Conservation (phyloP, 495 filamentous ascomycete genomes). For the Entonaema liquescens region DNA sequence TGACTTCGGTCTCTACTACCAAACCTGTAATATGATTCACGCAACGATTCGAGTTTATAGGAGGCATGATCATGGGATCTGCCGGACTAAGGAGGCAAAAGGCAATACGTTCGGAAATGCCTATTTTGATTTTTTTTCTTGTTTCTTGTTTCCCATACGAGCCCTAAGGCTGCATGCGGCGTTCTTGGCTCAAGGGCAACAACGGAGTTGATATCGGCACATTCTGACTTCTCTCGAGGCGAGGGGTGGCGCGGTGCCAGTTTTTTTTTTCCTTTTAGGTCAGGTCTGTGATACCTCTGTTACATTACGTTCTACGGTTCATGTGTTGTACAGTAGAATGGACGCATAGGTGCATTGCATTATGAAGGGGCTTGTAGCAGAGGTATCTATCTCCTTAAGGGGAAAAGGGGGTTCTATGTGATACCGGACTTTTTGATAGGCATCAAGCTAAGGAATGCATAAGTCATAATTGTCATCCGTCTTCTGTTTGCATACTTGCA, state of each 20-base stretch:
- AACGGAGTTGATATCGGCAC: slow-evolving; percentile 20
- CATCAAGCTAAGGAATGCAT: slow-evolving; percentile 14
- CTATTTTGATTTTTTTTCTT: slow-evolving; percentile 7
- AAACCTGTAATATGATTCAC: not conserved
- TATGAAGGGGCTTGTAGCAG: slow-evolving; percentile 9
- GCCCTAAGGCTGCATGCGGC: slow-evolving; percentile 19
- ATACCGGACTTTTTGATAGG: slow-evolving; percentile 10
- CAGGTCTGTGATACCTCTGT: slow-evolving; percentile 21
- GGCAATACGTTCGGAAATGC: not conserved
- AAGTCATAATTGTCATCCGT: not conserved
- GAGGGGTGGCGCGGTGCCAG: slow-evolving; percentile 2
- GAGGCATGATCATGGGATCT: not conserved
- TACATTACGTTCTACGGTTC: slow-evolving; percentile 8
- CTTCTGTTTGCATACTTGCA: not conserved
- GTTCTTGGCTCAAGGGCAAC: slow-evolving; percentile 28
- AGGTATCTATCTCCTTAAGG: slow-evolving; percentile 7
- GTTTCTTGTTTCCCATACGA: slow-evolving; percentile 9
- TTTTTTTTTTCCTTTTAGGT: slow-evolving; percentile 18
- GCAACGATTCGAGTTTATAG: not conserved
- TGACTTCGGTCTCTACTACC: not conserved
- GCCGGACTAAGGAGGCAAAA: not conserved
- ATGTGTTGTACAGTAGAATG: slow-evolving; percentile 35
- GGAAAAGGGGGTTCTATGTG: not conserved
- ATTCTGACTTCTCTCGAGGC: slow-evolving; percentile 11
- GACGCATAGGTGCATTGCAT: slow-evolving; percentile 24